Evolutionary conservation across 805 yeast genomes (phyloP).

Genomic region (Pichia kluyveri): DNA sequence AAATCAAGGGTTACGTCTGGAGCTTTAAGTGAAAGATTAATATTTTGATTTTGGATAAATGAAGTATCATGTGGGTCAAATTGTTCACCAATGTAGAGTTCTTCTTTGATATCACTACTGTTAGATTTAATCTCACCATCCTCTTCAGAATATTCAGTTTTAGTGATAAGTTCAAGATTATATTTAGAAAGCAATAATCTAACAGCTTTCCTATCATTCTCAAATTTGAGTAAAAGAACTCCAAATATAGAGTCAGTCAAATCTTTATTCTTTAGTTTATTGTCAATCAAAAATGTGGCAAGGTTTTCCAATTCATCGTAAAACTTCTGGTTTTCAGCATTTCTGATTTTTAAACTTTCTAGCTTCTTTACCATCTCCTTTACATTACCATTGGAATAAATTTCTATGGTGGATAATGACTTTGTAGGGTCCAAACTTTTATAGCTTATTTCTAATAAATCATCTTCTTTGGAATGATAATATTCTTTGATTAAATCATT

Average conservation of each 20-base stretch:
- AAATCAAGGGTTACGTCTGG: too few relatives aligned
- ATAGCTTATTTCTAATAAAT: conserved; percentile 29
- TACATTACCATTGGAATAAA: not conserved
- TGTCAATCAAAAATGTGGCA: not conserved
- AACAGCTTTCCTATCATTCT: too few relatives aligned
- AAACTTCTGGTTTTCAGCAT: not conserved
- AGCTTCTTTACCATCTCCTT: too few relatives aligned
- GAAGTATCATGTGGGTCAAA: too few relatives aligned
- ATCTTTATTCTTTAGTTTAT: not conserved
- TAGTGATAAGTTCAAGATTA: too few relatives aligned
- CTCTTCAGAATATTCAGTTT: too few relatives aligned
- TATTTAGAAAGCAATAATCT: too few relatives aligned
- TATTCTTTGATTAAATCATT: conserved; percentile 60
- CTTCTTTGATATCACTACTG: not conserved
- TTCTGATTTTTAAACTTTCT: too few relatives aligned
- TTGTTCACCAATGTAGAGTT: not conserved
- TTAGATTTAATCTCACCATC: too few relatives aligned
- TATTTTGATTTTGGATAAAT: not conserved
- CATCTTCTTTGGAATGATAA: conserved; percentile 46
- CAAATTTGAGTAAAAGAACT: too few relatives aligned
- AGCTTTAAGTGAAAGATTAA: not conserved
- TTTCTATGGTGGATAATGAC: not conserved
- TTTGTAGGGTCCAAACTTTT: not conserved
- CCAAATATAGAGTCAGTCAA: not conserved
- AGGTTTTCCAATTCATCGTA: not conserved